Evolutionary conservation across 2,329 filamentous ascomycete genomes (phyloP).

Genomic region (Trichoderma asperellum): DNA sequence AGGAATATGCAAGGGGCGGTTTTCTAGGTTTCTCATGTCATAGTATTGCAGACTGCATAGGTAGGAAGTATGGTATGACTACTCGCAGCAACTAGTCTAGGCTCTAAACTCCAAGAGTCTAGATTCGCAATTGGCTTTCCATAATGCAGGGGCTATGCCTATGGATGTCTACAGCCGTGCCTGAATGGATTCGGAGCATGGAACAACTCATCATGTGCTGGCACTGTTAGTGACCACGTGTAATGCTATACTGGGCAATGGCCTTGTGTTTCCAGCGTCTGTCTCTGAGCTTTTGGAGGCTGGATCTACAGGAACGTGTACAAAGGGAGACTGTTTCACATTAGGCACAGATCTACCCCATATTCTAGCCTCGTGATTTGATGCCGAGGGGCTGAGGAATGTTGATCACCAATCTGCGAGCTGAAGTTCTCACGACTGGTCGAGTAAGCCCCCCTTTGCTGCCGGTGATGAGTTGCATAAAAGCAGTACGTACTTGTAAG

Average conservation of each 20-base stretch:
- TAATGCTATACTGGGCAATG: not conserved
- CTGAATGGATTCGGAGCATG: conserved; percentile 1
- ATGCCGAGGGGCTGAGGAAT: conserved; percentile 15
- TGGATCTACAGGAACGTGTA: not conserved
- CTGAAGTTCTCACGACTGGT: not conserved
- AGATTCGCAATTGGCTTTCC: not conserved
- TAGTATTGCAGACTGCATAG: not conserved
- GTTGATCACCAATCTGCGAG: not conserved
- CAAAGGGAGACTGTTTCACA: not conserved
- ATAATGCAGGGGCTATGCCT: conserved; percentile 8
- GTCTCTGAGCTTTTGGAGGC: not conserved
- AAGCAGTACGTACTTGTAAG: not conserved
- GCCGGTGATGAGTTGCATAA: conserved; percentile 11
- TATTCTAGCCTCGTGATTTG: conserved; percentile 10
- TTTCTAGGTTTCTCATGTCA: not conserved
- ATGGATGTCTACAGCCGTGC: not conserved
- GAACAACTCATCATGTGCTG: conserved; percentile 11
- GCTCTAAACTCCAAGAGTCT: not conserved
- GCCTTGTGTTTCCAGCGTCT: not conserved
- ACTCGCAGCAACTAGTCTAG: not conserved
- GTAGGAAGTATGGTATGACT: not conserved
- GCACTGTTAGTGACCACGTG: conserved; percentile 1
- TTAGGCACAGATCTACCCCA: not conserved
- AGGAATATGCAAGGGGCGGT: conserved; percentile 14
- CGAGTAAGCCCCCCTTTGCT: conserved; percentile 11